These are phyloP conservation scores for Goffeauzyma gilvescens DNA, from an alignment of 768 basidiomycete species.

Conservation along the genomic window DNA sequence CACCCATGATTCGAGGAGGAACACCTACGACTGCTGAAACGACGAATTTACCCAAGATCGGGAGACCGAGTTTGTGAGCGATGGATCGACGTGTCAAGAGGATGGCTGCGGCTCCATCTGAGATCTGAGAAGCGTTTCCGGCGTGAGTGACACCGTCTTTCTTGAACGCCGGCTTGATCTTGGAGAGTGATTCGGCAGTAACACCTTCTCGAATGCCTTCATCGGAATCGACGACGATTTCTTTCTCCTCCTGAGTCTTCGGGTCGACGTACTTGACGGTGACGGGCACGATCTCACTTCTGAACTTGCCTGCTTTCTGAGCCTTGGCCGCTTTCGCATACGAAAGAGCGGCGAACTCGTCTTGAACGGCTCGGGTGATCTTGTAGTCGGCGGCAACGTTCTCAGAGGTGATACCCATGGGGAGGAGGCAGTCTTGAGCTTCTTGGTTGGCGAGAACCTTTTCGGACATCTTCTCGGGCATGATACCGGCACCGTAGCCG, in stretches of 20 bases:
- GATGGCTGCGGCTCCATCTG: slow-evolving; percentile 77
- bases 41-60: slow-evolving; percentile 67
- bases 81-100: slow-evolving; percentile 61
- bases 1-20: slow-evolving; percentile 15
- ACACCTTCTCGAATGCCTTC: slow-evolving; percentile 78
- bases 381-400: slow-evolving; percentile 37
- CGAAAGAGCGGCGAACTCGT: slow-evolving; percentile 72
- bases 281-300: slow-evolving; percentile 75
- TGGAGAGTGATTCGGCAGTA: slow-evolving; percentile 52
- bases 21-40: slow-evolving; percentile 57
- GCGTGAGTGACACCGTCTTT: slow-evolving; percentile 36
- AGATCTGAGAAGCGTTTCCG: slow-evolving; percentile 42
- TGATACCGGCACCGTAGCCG: slow-evolving; percentile 33
- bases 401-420: slow-evolving; percentile 48
- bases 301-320: slow-evolving; percentile 50
- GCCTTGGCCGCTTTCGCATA: slow-evolving; percentile 59
- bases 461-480: slow-evolving; percentile 34
- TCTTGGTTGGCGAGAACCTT: slow-evolving; percentile 43
- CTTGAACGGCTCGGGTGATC: slow-evolving; percentile 61
- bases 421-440: slow-evolving; percentile 41
- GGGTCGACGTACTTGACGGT: slow-evolving; percentile 37
- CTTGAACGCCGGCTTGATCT: slow-evolving; percentile 65
- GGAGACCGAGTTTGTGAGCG: slow-evolving; percentile 57
- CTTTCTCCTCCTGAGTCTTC: slow-evolving; percentile 40
- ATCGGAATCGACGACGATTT: slow-evolving; percentile 45